These are phyloP conservation scores for Eucalyptus victrix DNA, from an alignment of 345 rosid species.

Conservation along the genomic window DNA sequence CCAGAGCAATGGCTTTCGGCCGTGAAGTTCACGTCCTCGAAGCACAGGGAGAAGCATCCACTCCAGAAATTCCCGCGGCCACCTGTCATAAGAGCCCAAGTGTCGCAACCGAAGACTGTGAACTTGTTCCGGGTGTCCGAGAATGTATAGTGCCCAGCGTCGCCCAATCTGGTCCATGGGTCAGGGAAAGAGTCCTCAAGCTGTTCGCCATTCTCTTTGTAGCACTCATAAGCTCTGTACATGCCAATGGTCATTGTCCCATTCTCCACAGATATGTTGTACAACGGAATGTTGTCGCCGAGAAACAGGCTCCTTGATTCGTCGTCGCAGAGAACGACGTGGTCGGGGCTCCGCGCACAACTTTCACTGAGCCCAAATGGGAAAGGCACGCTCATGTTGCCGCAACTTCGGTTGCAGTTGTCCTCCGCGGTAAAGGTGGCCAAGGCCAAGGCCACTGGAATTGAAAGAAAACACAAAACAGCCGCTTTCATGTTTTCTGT, in stretches of 20 bases:
- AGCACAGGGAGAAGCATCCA: neutral
- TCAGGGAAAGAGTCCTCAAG: too few relatives aligned
- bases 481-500: neutral
- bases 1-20: neutral
- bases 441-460: neutral
- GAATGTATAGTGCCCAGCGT: too few relatives aligned
- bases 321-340: accelerated
- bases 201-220: accelerated
- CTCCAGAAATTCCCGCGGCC: neutral
- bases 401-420: neutral
- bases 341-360: neutral
- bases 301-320: neutral
- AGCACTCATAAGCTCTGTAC: neutral
- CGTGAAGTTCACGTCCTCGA: neutral
- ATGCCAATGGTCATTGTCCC: neutral
- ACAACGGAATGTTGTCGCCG: neutral
- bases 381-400: neutral
- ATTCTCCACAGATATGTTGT: neutral
- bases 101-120: neutral
- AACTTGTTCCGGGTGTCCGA: neutral
- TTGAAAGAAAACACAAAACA: neutral
- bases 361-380: neutral
- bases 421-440: neutral
- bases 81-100: neutral
- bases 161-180: accelerated